Evolutionary conservation across 768 basidiomycete genomes (phyloP).

Genomic region (Amanita thiersii): DNA sequence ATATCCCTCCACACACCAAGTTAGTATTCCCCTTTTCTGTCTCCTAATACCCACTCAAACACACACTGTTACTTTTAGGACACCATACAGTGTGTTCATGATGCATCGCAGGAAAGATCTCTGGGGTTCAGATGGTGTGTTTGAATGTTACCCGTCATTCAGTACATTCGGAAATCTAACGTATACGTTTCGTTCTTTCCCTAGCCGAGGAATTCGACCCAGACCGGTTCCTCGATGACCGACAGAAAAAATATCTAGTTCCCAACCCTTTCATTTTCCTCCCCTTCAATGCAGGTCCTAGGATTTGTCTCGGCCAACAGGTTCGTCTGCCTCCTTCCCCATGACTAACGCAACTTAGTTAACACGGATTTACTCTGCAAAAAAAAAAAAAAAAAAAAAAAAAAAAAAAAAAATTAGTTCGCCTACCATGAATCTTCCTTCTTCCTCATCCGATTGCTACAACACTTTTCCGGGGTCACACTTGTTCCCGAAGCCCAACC

Average conservation of each 20-base stretch:
- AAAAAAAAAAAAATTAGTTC: too few species aligned
- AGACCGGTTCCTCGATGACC: conserved; percentile 54
- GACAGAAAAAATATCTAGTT: conserved; percentile 42
- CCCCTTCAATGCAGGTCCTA: conserved; percentile 62
- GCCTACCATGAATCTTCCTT: conserved; percentile 50
- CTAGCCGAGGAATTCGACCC: conserved; percentile 52
- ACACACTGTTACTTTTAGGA: conserved; percentile 2
- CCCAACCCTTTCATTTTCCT: conserved; percentile 63
- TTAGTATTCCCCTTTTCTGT: conserved; percentile 4
- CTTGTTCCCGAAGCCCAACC: conserved; percentile 29
- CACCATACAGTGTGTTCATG: conserved; percentile 24
- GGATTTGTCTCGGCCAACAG: conserved; percentile 48
- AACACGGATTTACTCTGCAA: background rate
- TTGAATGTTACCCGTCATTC: background rate
- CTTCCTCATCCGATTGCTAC: conserved; percentile 44
- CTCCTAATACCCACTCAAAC: background rate
- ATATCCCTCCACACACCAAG: conserved; percentile 27
- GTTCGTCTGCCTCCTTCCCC: conserved; percentile 25
- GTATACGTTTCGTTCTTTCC: background rate
- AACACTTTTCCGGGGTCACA: conserved; percentile 34
- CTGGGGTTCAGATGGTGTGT: conserved; percentile 52
- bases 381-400: too few species aligned
- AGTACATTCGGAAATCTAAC: background rate
- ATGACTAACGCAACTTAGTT: background rate
- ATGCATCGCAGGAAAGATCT: conserved; percentile 38